Conservation (phyloP, 805 yeast genomes). For the Ogataea thermomethanolica region DNA sequence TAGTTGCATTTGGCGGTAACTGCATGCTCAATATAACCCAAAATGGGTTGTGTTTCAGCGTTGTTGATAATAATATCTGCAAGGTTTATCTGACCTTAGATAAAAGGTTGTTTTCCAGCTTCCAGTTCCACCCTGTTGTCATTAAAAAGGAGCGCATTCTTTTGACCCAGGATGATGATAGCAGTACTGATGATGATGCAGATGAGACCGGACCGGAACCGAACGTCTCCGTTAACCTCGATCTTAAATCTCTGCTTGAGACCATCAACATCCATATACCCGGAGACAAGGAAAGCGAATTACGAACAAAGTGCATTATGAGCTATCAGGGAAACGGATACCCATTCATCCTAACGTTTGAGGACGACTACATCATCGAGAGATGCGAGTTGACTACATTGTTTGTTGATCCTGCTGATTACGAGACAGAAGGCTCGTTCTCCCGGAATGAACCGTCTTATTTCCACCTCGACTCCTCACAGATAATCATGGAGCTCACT, state of each 20-base stretch:
- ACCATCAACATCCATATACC: conserved; percentile 43
- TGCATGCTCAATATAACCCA: conserved; percentile 37
- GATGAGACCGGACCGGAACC: not conserved
- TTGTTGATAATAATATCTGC: conserved; percentile 44
- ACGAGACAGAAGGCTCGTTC: conserved; percentile 8
- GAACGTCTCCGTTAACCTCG: conserved; percentile 37
- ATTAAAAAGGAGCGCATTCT: conserved; percentile 9
- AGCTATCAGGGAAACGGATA: conserved; percentile 47
- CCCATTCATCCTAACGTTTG: conserved; percentile 53
- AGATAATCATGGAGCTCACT: conserved; percentile 48
- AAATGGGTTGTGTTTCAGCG: conserved; percentile 50
- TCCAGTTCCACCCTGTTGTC: conserved; percentile 22
- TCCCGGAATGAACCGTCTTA: conserved; percentile 31
- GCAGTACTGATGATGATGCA: conserved; percentile 11
- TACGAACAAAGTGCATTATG: conserved; percentile 44
- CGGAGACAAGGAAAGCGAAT: conserved; percentile 24
- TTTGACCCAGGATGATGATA: conserved; percentile 4
- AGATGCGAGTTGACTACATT: conserved; percentile 54
- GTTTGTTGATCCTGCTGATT: conserved; percentile 20
- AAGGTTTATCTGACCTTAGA: conserved; percentile 37
- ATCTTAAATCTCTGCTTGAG: conserved; percentile 46
- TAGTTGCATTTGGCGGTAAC: conserved; percentile 30
- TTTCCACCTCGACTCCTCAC: conserved; percentile 37
- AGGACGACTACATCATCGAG: conserved; percentile 52
- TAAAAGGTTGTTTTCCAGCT: conserved; percentile 34